phyloP scores from a whole-genome alignment of 2,329 filamentous ascomycete genomes.

The Teratosphaeria destructans region DNA sequence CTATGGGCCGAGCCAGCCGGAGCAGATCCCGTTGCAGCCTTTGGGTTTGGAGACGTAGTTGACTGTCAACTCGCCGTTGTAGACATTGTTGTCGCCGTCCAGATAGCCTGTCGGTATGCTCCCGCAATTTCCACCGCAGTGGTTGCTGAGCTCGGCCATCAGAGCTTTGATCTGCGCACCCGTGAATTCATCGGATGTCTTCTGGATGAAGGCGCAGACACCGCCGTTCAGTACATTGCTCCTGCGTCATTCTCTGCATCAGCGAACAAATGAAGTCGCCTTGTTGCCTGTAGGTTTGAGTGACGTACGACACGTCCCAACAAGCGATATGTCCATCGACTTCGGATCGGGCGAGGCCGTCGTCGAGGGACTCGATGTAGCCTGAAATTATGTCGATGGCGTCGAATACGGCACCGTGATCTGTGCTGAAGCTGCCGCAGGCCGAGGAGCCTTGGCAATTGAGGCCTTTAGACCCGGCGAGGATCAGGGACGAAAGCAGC shows the following conservation, averaged over 20 bases:
- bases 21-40: background rate
- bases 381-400: background rate
- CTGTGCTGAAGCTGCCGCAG: background rate
- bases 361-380: background rate
- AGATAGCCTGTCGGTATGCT: background rate
- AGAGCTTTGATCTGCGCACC: background rate
- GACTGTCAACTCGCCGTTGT: background rate
- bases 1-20: background rate
- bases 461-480: background rate
- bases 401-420: background rate
- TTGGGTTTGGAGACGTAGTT: background rate
- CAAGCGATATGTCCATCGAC: background rate
- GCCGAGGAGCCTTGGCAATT: background rate
- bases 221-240: background rate
- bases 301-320: background rate
- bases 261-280: background rate
- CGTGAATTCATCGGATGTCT: background rate
- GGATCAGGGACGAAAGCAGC: background rate
- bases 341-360: background rate
- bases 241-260: background rate
- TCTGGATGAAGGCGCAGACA: background rate
- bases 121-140: background rate
- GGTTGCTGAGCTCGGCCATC: background rate
- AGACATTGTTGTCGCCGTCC: background rate
- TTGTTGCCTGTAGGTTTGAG: no score